These are phyloP conservation scores for Aurantiochytrium sp. DNA, from an alignment of 108 stramenopile genomes.

Conservation along the genomic window DNA sequence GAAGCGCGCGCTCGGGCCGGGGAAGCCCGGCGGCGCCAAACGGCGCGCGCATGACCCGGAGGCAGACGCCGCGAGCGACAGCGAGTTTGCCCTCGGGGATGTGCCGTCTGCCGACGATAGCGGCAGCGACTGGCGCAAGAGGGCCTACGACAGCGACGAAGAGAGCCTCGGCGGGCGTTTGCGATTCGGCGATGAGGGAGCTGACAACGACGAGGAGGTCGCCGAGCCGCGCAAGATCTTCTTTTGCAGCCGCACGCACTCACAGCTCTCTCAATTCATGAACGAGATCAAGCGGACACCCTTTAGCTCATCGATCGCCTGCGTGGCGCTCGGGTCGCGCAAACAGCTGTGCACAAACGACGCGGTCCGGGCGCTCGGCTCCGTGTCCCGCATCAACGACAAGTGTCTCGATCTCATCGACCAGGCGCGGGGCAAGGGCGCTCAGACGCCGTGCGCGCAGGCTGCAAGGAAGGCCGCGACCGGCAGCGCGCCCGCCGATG, in stretches of 20 bases:
- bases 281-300: slow-evolving; percentile 68
- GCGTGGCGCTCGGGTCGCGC: slow-evolving; percentile 79
- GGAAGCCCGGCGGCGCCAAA: too few species aligned
- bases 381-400: slow-evolving; percentile 74
- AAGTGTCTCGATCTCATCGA: slow-evolving; percentile 85
- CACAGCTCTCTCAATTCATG: slow-evolving; percentile 92
- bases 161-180: too few species aligned
- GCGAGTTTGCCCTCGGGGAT: neutral
- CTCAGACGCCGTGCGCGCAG: neutral
- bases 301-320: slow-evolving; percentile 64
- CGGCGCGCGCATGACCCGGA: too few species aligned
- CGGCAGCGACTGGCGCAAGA: too few species aligned
- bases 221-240: slow-evolving; percentile 60
- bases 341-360: slow-evolving; percentile 74
- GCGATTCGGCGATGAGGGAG: neutral
- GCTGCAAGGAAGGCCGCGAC: neutral
- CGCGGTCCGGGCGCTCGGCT: slow-evolving; percentile 51
- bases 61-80: neutral
- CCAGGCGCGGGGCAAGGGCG: slow-evolving; percentile 34
- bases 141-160: too few species aligned
- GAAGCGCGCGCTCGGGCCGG: too few species aligned
- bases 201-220: neutral
- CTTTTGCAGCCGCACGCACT: slow-evolving; percentile 88
- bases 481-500: neutral
- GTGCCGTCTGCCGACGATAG: too few species aligned